Percentiles rank a stretch among this genome's conserved stretches.
Evolutionary conservation across 179 eudicot species (phyloP).

Genomic region (Kewa caespitosa): DNA sequence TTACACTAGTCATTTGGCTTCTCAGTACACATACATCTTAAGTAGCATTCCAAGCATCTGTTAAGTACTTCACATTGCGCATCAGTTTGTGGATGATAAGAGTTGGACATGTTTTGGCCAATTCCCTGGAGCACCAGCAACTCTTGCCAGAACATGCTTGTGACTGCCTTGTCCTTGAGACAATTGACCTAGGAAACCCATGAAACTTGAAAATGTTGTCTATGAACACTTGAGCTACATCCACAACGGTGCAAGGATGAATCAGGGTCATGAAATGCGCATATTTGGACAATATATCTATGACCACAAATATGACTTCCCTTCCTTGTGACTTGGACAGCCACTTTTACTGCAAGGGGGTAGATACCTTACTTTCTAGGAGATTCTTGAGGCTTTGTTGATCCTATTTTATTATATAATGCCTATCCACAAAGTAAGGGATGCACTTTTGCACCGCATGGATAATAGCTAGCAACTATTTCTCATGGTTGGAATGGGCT

Average conservation of each 20-base stretch:
- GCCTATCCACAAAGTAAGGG: not conserved
- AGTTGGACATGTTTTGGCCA: not conserved
- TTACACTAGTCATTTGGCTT: not conserved
- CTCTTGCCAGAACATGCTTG: not conserved
- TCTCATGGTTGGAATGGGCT: not conserved
- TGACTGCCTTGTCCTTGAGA: not conserved
- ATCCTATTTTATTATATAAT: not conserved
- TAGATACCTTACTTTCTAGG: not conserved
- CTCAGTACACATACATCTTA: not conserved
- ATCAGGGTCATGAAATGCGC: not conserved
- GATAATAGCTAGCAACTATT: not conserved
- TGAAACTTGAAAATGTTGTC: not conserved
- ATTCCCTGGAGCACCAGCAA: not conserved
- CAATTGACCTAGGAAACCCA: not conserved
- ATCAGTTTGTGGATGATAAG: constrained; percentile 4
- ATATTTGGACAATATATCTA: not conserved
- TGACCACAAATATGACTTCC: not conserved
- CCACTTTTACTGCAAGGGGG: not conserved
- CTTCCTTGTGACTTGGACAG: not conserved
- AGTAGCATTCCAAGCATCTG: not conserved
- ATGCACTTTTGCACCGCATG: not conserved
- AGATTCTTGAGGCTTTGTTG: not conserved
- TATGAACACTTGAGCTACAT: not conserved
- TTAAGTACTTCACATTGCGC: not conserved
- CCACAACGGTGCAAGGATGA: not conserved